A percentile compares a stretch with the other conserved stretches of the same genome.
These are phyloP conservation scores for Pleurostoma richardsiae DNA, from an alignment of 2,329 filamentous ascomycete species.

Conservation along the genomic window DNA sequence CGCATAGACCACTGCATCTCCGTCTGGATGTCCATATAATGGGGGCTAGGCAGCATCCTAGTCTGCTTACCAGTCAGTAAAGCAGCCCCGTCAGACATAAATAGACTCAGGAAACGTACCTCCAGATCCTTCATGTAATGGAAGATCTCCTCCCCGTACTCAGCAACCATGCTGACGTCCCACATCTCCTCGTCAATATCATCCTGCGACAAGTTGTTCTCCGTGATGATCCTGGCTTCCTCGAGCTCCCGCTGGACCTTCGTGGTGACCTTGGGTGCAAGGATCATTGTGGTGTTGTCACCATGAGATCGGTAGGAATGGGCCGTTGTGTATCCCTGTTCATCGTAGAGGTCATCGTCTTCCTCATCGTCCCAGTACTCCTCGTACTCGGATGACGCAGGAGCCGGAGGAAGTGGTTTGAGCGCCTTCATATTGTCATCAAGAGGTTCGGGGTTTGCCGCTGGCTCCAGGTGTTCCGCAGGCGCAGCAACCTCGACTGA, in stretches of 20 bases:
- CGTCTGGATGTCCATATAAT: slow-evolving; percentile 97
- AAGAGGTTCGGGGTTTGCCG: too few relatives aligned
- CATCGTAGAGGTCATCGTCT: slow-evolving; percentile 58
- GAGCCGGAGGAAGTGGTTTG: slow-evolving; percentile 8
- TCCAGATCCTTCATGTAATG: slow-evolving; percentile 86
- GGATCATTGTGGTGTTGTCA: slow-evolving; percentile 53
- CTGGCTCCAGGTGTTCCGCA: too few relatives aligned
- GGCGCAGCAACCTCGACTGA: too few relatives aligned
- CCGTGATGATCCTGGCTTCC: slow-evolving; percentile 58
- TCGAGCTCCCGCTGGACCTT: slow-evolving; percentile 71
- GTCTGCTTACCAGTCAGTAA: slow-evolving; percentile 17
- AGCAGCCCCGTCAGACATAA: too few relatives aligned
- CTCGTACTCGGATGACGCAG: slow-evolving; percentile 46
- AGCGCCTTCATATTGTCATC: slow-evolving; percentile 1
- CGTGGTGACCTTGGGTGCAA: slow-evolving; percentile 68
- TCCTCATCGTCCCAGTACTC: slow-evolving; percentile 79
- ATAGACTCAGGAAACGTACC: slow-evolving; percentile 42
- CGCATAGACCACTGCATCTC: slow-evolving; percentile 99
- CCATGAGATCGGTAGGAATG: slow-evolving; percentile 73
- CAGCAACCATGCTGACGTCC: slow-evolving; percentile 96
- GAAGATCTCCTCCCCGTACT: slow-evolving; percentile 96
- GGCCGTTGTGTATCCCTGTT: slow-evolving; percentile 72
- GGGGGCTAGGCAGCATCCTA: slow-evolving; percentile 67
- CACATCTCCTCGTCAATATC: slow-evolving; percentile 85
- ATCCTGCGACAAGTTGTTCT: slow-evolving; percentile 59